Evolutionary conservation across 306 rosid genomes (phyloP), one percentile per base, ranked within the genome.

Genomic region (Malus orientalis): DNA sequence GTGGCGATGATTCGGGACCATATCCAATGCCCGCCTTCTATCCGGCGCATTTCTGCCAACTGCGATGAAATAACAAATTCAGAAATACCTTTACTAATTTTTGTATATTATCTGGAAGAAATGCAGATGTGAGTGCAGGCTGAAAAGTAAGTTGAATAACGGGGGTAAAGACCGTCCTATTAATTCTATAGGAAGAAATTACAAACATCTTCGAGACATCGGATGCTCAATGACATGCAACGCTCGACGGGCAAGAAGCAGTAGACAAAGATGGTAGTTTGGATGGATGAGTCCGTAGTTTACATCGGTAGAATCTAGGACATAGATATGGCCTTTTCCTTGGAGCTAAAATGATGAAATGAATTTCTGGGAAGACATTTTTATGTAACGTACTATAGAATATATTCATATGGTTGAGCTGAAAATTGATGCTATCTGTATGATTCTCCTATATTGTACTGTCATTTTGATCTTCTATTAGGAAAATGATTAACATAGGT

Each of bases 1-100:
- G 98, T 88, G 63, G 88, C 97, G 77, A 94, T 91, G 59, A 86
- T 87, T n/a, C 90, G 78, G 30, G 93, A 89, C 98, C 98, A 94
- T 49, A 47, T 30, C 96, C 98, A 94, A 73, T 87, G 73, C 47
- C 68, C 74, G 77, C 81, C 89, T 66, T 89, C 93, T 20, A 49
- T 70, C 78, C 77, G 74, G 80, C 76, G 81, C 76, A 94, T 78
- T 84, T 94, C 97, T 81, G 89, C 97, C 77, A 94, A 81, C 98
- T 91, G 91, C 82, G 73, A 82, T 54, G 70, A 60, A 51, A 63
- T 71, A 10, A 30, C 38, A 19, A 67, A 62, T 3, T 84, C 59
- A 89, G 86, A 74, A 55, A 10, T 70, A 30, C 23, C 25, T 2
- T 42, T 42, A 42, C 12, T 42, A 42, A 42, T 10, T 42, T 42